Conservation (phyloP, 2,329 filamentous ascomycete genomes). For the Trichoderma aggressivum region DNA sequence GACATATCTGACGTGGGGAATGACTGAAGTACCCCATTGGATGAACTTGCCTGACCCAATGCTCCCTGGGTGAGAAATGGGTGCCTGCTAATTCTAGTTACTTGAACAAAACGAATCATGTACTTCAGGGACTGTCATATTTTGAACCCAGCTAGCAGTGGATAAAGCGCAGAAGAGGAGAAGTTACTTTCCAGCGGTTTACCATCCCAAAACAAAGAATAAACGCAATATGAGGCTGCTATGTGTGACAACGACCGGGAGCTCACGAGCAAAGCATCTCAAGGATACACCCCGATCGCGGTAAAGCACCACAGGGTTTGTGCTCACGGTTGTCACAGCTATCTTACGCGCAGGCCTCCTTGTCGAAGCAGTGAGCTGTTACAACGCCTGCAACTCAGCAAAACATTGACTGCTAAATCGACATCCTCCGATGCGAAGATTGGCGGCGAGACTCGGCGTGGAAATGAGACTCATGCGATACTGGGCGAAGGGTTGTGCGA, state of each 20-base stretch:
- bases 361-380: not conserved
- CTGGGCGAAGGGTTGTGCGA: not conserved
- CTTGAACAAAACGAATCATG: too few species aligned
- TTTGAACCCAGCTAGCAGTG: not conserved
- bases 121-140: not conserved
- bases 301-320: not conserved
- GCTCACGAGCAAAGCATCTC: not conserved
- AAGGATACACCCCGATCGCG: not conserved
- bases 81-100: not conserved
- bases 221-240: not conserved
- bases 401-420: not conserved
- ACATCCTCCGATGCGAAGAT: not conserved
- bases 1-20: slow-evolving; percentile 25
- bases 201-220: not conserved
- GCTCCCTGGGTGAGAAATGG: not conserved
- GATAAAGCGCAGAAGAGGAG: not conserved
- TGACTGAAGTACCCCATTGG: slow-evolving; percentile 22
- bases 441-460: not conserved
- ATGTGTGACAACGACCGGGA: not conserved
- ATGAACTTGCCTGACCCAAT: slow-evolving; percentile 14
- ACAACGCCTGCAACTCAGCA: too few species aligned
- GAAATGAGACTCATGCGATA: not conserved
- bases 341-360: not conserved
- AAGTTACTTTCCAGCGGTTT: not conserved
- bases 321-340: not conserved